Base-by-base conservation (phyloP, 768 basidiomycete species). In the Tylopilus rubrobrunneus region DNA sequence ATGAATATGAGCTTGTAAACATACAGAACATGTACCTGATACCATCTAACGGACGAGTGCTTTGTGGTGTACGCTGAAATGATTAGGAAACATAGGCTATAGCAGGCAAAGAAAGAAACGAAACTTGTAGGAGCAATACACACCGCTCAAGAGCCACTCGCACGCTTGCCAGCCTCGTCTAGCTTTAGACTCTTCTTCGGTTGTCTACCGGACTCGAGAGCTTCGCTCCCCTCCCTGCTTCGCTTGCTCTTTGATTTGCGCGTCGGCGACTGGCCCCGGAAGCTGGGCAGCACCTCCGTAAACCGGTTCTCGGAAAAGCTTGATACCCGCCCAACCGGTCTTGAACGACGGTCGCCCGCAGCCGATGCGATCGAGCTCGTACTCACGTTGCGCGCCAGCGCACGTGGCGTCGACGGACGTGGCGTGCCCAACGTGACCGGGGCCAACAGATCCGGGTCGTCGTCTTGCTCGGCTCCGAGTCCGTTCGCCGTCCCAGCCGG, bases 1-100 rank as follows among this genome's bases (percentile, higher is more conserved):
- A 97, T 97, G 94, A 93, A 94, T 76, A 97, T 98, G 96, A 93
- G 89, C 68, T 91, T 92, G 43, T 91, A 70, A 17, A 23, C 17
- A 37, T 29, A 12, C 3, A 31, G n/a, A 5, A 25, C 23, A 33
- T 45, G 40, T 56, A 52, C 21, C 17, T 25, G 52, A 52, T 62
- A 55, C 33, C 42, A 50, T 36, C 36, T 25, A 45, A 45, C 29
- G 6, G 19, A 37, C 7, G 31, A 50, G 8, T 45, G 48, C 48
- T 28, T 42, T 17, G 17, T 48, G 19, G 4, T 46, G 15, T 15
- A 44, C 27, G 7, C 39, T 39, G 39, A 39, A 17, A 5, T 31
- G 14, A 27, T 28, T 21, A 42, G 27, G 15, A 28, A 10, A 6
- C 1, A n/a, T 19, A 8, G 43, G 23, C 14, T 44, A 7, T 42